These are phyloP conservation scores for Penicillium sp. DNA, from an alignment of 2,329 filamentous ascomycete species.

Conservation along the genomic window DNA sequence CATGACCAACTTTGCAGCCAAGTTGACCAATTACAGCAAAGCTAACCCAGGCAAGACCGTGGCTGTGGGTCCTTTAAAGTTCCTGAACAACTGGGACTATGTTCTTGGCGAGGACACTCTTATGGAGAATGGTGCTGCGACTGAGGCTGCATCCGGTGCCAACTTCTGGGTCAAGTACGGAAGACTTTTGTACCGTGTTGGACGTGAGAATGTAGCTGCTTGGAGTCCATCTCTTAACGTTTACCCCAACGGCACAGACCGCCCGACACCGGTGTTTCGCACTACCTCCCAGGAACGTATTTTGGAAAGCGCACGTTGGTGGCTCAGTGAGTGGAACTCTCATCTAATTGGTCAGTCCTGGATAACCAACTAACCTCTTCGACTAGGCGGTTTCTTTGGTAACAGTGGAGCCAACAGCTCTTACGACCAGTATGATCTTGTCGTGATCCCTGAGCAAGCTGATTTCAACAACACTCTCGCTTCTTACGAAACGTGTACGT, in stretches of 20 bases:
- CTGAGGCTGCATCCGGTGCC: conserved; percentile 51
- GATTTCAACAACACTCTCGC: conserved; percentile 54
- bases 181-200: conserved; percentile 51
- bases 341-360: background rate
- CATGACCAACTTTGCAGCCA: conserved; percentile 48
- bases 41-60: conserved; percentile 28
- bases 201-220: conserved; percentile 42
- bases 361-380: background rate
- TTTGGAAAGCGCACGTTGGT: conserved; percentile 46
- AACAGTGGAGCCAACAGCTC: conserved; percentile 27
- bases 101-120: conserved; percentile 44
- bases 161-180: conserved; percentile 56
- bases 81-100: conserved; percentile 54
- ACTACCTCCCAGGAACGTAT: conserved; percentile 56
- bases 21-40: conserved; percentile 47
- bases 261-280: conserved; percentile 50
- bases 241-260: conserved; percentile 46
- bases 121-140: conserved; percentile 49
- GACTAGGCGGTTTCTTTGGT: conserved; percentile 19
- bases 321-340: conserved; percentile 36
- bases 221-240: conserved; percentile 45
- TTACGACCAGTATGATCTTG: conserved; percentile 38
- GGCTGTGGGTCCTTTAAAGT: conserved; percentile 50
- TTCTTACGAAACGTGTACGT: conserved; percentile 50
- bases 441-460: conserved; percentile 51